Evolutionary conservation across 1,284 basidiomycete species (phyloP).

Genomic region (Irpex sp.): DNA sequence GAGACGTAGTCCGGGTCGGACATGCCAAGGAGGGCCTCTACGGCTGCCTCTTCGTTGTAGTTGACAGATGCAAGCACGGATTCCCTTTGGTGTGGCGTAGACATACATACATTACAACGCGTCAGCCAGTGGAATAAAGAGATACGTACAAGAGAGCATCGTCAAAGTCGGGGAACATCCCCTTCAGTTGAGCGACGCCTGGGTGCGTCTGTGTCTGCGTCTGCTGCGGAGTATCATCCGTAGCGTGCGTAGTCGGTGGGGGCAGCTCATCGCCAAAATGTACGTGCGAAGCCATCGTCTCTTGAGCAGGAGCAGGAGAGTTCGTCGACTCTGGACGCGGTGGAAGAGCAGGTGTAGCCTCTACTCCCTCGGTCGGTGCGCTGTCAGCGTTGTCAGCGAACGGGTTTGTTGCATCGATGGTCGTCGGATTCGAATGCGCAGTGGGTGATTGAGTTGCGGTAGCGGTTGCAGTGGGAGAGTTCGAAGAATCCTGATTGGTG

Average conservation of each 20-base stretch:
- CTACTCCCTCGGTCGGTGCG: neutral
- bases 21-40: slow-evolving; percentile 73
- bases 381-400: neutral
- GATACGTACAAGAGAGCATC: slow-evolving; percentile 54
- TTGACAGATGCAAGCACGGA: slow-evolving; percentile 64
- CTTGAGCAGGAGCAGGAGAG: neutral
- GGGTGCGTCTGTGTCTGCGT: neutral
- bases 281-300: neutral
- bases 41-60: slow-evolving; percentile 62
- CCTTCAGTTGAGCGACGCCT: slow-evolving; percentile 45
- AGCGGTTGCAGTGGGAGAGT: neutral
- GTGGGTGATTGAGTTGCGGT: neutral
- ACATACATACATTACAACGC: neutral
- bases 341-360: neutral
- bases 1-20: slow-evolving; percentile 68
- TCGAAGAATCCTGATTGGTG: neutral
- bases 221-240: neutral
- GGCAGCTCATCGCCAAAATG: neutral
- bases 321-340: neutral
- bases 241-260: neutral
- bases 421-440: neutral
- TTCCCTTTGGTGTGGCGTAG: slow-evolving; percentile 31
- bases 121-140: neutral
- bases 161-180: slow-evolving; percentile 80
- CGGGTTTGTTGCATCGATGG: neutral